Base-by-base conservation (phyloP, 1,284 basidiomycete genomes). In the Lentinus polychrous region DNA sequence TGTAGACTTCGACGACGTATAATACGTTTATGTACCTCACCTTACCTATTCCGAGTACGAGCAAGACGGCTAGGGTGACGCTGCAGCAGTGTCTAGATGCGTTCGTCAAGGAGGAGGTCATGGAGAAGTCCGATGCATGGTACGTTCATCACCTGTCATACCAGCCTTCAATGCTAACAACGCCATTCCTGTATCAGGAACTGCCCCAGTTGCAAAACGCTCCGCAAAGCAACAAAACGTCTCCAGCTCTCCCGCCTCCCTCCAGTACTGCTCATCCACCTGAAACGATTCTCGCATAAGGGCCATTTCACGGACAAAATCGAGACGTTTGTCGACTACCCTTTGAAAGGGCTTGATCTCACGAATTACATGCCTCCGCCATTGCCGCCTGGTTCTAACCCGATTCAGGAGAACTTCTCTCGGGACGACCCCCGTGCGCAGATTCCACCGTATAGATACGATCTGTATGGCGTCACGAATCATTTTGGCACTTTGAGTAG, bases 1-100 rank as follows among this genome's bases (percentile, higher is more conserved):
- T 58, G 27, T 27, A 96, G 91, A 98, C 95, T 2, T 96, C 93
- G 23, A 98, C 94, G 4, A 98, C 94, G 7, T 99, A 96, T 62
- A 97, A 99, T 62, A 81, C 91, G 2, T 99, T 99, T 70, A 97
- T 97, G 77, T 95, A 96, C 58, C 77, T 99, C 48, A 90, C 93
- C 32, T 66, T 99, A 48, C 94, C 95, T 1, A 83, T 99, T 46
- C 94, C 95, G 0, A 72, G 76, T 12, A 72, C 74, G 12, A 76
- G 78, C 45, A 72, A 73, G 31, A 70, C 73, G 15, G 73, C 75
- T n/a, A 86, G 81, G 59, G 81, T 90, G 17, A 76, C 85, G 2
- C 69, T 99, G 37, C 74, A 85, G 47, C 79, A 86, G 43, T 95
- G 95, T 65, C 71, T 99, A 52, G 90, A 98, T 59, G 82, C 86